phyloP scores from a whole-genome alignment of 2,329 filamentous ascomycete species.

The Pseudogymnoascus sp. region DNA sequence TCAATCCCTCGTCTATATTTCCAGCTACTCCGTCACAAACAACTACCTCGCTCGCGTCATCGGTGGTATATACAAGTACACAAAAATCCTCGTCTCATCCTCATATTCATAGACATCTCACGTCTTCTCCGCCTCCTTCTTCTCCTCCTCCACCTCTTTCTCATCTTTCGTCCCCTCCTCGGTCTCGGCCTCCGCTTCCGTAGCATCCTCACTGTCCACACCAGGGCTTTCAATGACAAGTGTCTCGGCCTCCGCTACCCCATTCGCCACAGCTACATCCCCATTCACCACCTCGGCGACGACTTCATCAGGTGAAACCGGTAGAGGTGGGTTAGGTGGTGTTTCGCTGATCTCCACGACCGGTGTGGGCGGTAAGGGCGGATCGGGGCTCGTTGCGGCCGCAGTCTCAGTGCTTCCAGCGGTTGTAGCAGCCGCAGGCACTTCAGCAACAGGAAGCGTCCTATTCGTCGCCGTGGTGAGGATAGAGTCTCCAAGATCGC shows the following conservation, averaged over 20 bases:
- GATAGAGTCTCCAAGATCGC: constrained; percentile 48
- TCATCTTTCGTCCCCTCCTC: constrained; percentile 9
- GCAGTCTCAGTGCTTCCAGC: not conserved
- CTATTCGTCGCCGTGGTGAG: not conserved
- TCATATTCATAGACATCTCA: constrained; percentile 10
- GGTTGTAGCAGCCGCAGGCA: not conserved
- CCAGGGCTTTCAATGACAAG: constrained; percentile 10
- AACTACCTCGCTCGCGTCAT: not conserved
- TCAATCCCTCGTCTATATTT: constrained; percentile 3
- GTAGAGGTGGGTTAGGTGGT: constrained; percentile 8
- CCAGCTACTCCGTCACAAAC: not conserved
- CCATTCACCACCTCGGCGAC: not conserved
- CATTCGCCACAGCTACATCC: not conserved
- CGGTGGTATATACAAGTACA: constrained; percentile 7
- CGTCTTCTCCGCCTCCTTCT: not conserved
- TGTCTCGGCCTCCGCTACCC: constrained; percentile 8
- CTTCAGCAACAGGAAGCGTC: constrained; percentile 8
- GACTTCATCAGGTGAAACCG: constrained; percentile 7
- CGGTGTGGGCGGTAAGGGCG: not conserved
- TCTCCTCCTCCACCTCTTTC: not conserved
- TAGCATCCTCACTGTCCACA: constrained; percentile 13
- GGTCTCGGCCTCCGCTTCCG: constrained; percentile 11
- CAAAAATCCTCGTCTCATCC: not conserved
- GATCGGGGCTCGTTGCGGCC: constrained; percentile 12
- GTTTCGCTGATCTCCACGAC: constrained; percentile 13